Percentiles rank a stretch among this genome's conserved stretches.
These are phyloP conservation scores for Deuterostichococcus epilithicus DNA, from an alignment of 139 green algal species.

Conservation along the genomic window DNA sequence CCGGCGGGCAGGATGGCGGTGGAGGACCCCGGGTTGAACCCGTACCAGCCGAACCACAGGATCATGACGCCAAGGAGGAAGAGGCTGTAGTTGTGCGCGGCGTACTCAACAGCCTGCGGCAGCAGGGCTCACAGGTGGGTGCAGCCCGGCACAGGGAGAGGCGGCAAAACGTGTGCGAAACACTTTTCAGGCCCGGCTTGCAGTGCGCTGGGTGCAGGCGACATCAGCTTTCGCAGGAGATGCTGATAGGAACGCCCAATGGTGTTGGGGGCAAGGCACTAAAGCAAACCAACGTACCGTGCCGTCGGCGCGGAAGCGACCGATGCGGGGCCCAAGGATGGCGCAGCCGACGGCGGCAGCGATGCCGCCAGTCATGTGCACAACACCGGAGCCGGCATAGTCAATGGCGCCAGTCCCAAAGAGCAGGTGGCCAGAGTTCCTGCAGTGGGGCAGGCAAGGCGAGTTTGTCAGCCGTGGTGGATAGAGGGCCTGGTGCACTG, in stretches of 20 bases:
- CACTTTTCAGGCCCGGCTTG: too few species aligned
- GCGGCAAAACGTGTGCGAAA: too few species aligned
- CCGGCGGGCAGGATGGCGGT: slow-evolving; percentile 37
- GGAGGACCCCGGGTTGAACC: slow-evolving; percentile 78
- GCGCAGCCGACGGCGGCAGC: slow-evolving; percentile 74
- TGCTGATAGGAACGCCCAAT: too few species aligned
- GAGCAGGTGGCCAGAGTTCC: slow-evolving; percentile 10
- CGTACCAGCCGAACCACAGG: slow-evolving; percentile 94
- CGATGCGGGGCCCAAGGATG: slow-evolving; percentile 89
- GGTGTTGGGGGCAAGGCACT: too few species aligned
- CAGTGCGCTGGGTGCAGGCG: too few species aligned
- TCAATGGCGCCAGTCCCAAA: slow-evolving; percentile 49
- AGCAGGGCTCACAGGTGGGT: not conserved
- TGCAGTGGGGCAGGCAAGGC: not conserved
- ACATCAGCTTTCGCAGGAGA: too few species aligned
- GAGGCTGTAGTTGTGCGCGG: slow-evolving; percentile 69
- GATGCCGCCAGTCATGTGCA: slow-evolving; percentile 76
- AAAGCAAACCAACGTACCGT: slow-evolving; percentile 30
- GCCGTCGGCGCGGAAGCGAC: slow-evolving; percentile 86
- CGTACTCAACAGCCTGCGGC: slow-evolving; percentile 58
- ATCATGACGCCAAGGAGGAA: slow-evolving; percentile 72
- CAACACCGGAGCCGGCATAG: slow-evolving; percentile 57
- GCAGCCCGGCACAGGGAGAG: too few species aligned
- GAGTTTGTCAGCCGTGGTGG: too few species aligned
- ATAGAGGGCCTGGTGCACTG: too few species aligned